Evolutionary conservation across 2,329 filamentous ascomycete species (phyloP), one percentile per base, ranked within the genome.

Genomic region (Apiospora saccharicola): DNA sequence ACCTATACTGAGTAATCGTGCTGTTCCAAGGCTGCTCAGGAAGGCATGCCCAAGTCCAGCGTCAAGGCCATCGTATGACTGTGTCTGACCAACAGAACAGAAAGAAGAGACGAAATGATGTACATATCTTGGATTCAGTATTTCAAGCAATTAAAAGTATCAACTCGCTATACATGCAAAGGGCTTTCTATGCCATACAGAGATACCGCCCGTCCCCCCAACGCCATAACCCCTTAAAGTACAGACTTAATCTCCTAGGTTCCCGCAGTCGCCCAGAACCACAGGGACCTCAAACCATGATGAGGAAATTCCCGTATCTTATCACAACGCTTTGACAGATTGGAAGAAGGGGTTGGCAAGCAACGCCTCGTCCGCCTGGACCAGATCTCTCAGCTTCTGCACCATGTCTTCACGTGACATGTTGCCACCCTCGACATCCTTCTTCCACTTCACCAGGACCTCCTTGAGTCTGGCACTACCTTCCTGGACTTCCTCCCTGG

Each of bases 381-480:
- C 94, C 77, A 98, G 82, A 77, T 95, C 93, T 81, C 90, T 92
- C 88, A 98, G 91, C 76, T 90, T 89, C 74, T 88, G 86, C 10
- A 96, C 90, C 86, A 96, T 95, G 80, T 97, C 91, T 76, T 93
- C 91, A 77, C 91, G 90, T 72, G 85, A 91, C 86, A 94, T 85
- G 4, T 85, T 81, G 43, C 87, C 89, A 1, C 82, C 87, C 72
- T 89, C 84, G 14, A 90, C 89, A 80, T 96, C 92, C 70, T 90
- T 87, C 86, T 97, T 98, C 96, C 96, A 99, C 80, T 90, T 89
- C 53, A 93, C 84, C 72, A 99, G 84, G 79, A 98, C 88, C 67
- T 92, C 89, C 84, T 98, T 98, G 68, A 99, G 86, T 83, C 97
- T 85, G 34, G 89, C 89, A 80, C 93, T 98, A 10, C 96, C 96